These are phyloP conservation scores for Candida alai DNA, from an alignment of 805 yeast species.

Conservation along the genomic window DNA sequence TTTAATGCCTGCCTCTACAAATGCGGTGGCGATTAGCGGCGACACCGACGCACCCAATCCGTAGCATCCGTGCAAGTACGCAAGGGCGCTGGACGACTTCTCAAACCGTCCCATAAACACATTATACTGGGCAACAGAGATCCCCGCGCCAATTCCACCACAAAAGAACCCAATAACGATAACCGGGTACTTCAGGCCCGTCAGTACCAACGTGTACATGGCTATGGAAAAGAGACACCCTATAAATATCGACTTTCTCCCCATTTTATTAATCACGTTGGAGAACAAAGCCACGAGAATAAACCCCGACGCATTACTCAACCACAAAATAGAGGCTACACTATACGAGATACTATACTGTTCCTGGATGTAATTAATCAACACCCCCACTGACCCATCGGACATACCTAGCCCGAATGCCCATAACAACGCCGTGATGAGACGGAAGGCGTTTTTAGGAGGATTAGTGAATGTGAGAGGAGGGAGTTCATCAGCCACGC, in stretches of 20 bases:
- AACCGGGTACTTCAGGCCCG: conserved; percentile 48
- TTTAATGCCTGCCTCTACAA: conserved; percentile 44
- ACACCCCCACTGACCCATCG: conserved; percentile 60
- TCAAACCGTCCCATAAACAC: conserved; percentile 47
- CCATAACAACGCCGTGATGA: conserved; percentile 40
- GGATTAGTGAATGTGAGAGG: conserved; percentile 39
- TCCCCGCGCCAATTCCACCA: conserved; percentile 58
- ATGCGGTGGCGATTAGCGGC: conserved; percentile 59
- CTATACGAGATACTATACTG: conserved; percentile 48
- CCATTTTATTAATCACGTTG: conserved; percentile 38
- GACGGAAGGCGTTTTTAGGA: conserved; percentile 39
- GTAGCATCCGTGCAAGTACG: conserved; percentile 62
- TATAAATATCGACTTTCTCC: conserved; percentile 36
- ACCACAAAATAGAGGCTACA: conserved; percentile 56
- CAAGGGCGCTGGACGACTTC: conserved; percentile 55
- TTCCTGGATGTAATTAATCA: conserved; percentile 51
- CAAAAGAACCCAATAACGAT: conserved; percentile 48
- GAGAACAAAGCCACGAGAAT: conserved; percentile 48
- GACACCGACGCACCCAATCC: conserved; percentile 71
- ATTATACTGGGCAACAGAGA: conserved; percentile 47
- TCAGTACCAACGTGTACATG: conserved; percentile 43
- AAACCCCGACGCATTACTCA: conserved; percentile 55
- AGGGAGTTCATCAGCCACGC: conserved; percentile 1
- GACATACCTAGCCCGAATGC: conserved; percentile 40
- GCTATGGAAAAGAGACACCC: conserved; percentile 34